Percentiles rank a stretch among this genome's conserved stretches.
These are phyloP conservation scores for Saccharomycopsis olivae DNA, from an alignment of 805 yeast genomes.

Conservation along the genomic window DNA sequence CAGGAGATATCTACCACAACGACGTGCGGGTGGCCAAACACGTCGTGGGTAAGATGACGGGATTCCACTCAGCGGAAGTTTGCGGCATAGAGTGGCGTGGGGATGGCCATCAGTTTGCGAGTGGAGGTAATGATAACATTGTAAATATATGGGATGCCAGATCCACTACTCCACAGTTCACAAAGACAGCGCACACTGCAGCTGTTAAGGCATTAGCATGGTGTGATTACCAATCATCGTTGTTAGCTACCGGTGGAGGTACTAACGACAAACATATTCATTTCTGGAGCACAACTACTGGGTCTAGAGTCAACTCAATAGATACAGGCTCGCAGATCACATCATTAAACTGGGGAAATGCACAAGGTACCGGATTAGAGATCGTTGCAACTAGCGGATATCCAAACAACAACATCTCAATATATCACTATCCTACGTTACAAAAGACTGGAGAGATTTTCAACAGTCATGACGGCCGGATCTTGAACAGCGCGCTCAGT, in stretches of 20 bases:
- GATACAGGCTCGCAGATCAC: conserved; percentile 92
- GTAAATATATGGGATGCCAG: conserved; percentile 92
- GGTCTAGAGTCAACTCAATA: conserved; percentile 73
- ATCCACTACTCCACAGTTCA: conserved; percentile 49
- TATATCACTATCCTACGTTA: conserved; percentile 78
- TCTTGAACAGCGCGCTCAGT: conserved; percentile 70
- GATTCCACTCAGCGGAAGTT: conserved; percentile 68
- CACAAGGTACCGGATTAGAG: conserved; percentile 62
- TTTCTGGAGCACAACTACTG: conserved; percentile 92
- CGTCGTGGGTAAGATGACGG: conserved; percentile 42
- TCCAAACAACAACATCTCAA: conserved; percentile 74
- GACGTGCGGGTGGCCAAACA: conserved; percentile 85
- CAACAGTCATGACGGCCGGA: conserved; percentile 84
- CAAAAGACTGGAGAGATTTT: conserved; percentile 80
- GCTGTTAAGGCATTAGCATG: conserved; percentile 93
- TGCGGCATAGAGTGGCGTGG: conserved; percentile 82
- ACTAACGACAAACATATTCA: conserved; percentile 80
- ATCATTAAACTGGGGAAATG: conserved; percentile 85
- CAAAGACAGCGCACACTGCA: conserved; percentile 75
- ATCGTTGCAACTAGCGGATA: conserved; percentile 90
- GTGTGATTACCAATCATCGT: conserved; percentile 78
- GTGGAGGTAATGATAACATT: conserved; percentile 91
- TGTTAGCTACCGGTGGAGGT: conserved; percentile 97
- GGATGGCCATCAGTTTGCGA: conserved; percentile 79
- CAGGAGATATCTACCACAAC: conserved; percentile 76